phyloP scores from a whole-genome alignment of 768 basidiomycete species.

The Tylopilus rubrobrunneus region DNA sequence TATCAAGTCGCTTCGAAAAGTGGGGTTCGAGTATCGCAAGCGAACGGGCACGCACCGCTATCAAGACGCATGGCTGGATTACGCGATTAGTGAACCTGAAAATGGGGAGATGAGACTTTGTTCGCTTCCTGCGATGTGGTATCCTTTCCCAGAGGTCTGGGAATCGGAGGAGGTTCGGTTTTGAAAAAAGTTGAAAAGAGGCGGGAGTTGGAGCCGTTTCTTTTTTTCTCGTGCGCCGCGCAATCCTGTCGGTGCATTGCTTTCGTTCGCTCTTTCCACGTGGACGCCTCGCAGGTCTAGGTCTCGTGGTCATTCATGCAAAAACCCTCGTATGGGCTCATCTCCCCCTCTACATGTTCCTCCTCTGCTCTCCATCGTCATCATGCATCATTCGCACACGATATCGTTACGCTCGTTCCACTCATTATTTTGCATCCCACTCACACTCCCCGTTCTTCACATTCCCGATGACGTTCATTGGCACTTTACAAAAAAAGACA shows the following conservation, averaged over 20 bases:
- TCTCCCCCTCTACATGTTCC: conserved; percentile 8
- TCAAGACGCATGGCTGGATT: conserved; percentile 36
- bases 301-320: conserved; percentile 16
- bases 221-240: background rate
- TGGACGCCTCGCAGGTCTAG: conserved; percentile 16
- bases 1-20: conserved; percentile 30
- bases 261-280: conserved; percentile 3
- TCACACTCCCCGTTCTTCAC: background rate
- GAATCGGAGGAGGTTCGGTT: conserved; percentile 23
- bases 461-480: conserved; percentile 4
- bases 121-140: conserved; percentile 29
- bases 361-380: conserved; percentile 4
- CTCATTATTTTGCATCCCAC: conserved; percentile 15
- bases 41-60: conserved; percentile 34
- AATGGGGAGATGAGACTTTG: conserved; percentile 20
- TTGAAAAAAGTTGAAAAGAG: conserved; percentile 6
- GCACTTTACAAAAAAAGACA: conserved; percentile 3
- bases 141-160: conserved; percentile 35
- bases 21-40: conserved; percentile 36
- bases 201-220: background rate
- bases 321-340: conserved; percentile 3
- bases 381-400: conserved; percentile 16
- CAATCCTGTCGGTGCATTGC: background rate
- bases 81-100: conserved; percentile 21
- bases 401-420: conserved; percentile 9